Evolutionary conservation across 2,329 filamentous ascomycete species (phyloP), one percentile per base, ranked within the genome.

Genomic region (Venturia pyrina): DNA sequence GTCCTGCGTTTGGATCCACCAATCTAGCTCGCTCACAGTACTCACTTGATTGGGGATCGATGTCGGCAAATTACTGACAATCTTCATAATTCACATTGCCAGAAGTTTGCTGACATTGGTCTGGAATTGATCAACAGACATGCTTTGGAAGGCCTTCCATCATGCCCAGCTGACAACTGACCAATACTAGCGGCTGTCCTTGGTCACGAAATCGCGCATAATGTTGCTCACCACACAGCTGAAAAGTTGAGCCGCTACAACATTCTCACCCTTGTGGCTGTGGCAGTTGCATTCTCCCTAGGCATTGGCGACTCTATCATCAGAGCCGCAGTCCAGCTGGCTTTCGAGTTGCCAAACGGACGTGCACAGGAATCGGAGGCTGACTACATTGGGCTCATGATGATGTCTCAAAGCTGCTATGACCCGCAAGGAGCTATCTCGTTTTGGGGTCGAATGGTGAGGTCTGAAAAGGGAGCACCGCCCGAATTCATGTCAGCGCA

Each of bases 381-480:
- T 0, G 90, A 93, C 72, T 90, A 89, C 71, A 91, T 93, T 61
- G 90, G 90, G 0, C 75, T 93, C 43, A 75, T 93, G 82, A 89
- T 93, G 82, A 93, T 93, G 88, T 85, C 89, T 0, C 85, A 90
- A 76, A 88, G 87, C 34, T 93, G 90, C 77, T 93, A 89, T 73
- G 82, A 91, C 68, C 90, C 90, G 0, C 76, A 81, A 15, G 84
- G 85, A 67, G 89, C 89, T 0, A 78, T 88, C 56, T 79, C 78
- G 0, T 85, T 93, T 67, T 91, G 76, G 75, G 65, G 66, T 65
- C 21, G 86, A 62, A 90, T 91, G 86, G 85, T 89, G 68, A 73
- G 74, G 48, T 73, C 76, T 15, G 79, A 79, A 34, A 75, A 82
- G 59, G 71, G 72, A 5, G 81, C 83, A 66, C 80, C 84, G 43